Conservation (phyloP, 352 stramenopile species). For the Nannochloropsis limnetica region DNA sequence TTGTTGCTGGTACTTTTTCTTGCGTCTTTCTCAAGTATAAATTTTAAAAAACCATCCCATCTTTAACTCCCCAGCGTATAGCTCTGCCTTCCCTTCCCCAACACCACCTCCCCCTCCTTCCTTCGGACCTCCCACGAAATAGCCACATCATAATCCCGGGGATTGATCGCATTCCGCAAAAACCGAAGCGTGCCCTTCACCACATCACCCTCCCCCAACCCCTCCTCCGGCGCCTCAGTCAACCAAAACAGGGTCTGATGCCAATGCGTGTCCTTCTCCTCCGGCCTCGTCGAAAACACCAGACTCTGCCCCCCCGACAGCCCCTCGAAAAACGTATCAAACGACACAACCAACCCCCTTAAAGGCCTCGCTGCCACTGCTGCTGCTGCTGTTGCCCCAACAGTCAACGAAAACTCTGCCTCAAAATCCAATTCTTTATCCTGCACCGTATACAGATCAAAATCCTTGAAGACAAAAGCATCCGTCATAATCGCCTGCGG, state of each 20-base stretch:
- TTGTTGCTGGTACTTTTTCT: background rate
- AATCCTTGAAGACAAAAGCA: conserved; percentile 43
- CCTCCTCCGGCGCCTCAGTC: conserved; percentile 3
- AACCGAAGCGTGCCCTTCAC: conserved; percentile 26
- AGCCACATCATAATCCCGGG: conserved; percentile 7
- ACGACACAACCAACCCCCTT: conserved; percentile 46
- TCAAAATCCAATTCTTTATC: conserved; percentile 50
- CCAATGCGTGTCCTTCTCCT: conserved; percentile 47
- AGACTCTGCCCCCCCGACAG: background rate
- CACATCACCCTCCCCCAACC: background rate
- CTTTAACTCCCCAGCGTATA: background rate
- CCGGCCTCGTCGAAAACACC: conserved; percentile 43
- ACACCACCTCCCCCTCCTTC: background rate
- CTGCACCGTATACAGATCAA: conserved; percentile 48
- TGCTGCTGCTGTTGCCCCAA: conserved; percentile 14
- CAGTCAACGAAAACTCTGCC: conserved; percentile 39
- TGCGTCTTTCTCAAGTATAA: background rate
- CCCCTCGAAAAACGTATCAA: conserved; percentile 45
- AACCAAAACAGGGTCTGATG: conserved; percentile 52
- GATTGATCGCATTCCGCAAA: background rate
- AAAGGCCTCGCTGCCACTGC: conserved; percentile 37
- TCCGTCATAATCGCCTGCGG: conserved; percentile 40
- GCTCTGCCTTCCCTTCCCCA: background rate
- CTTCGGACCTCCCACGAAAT: conserved; percentile 29
- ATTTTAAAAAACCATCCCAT: background rate